Evolutionary conservation across 257 asterid genomes (phyloP).

Genomic region (Gentiana straminea): DNA sequence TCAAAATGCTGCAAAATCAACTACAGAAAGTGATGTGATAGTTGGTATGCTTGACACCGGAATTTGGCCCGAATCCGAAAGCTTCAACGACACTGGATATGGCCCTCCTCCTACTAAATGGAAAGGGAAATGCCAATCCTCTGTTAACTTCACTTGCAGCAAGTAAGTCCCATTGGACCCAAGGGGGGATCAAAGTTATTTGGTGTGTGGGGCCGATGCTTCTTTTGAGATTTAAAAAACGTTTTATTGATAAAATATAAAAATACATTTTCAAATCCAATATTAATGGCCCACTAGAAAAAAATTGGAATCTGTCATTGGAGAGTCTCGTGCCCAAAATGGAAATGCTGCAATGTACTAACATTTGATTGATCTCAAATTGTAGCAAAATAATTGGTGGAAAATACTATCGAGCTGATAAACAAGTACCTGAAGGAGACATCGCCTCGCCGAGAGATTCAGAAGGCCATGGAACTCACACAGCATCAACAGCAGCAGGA

Average conservation of each 20-base stretch:
- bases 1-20: slow-evolving; percentile 39
- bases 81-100: slow-evolving; percentile 55
- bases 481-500: slow-evolving; percentile 73
- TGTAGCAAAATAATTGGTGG: slow-evolving; percentile 58
- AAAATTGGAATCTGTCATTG: neutral
- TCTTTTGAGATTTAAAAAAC: neutral
- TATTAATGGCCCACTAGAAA: too few species aligned
- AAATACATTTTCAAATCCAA: too few species aligned
- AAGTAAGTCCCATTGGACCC: neutral
- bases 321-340: too few species aligned
- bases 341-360: slow-evolving; percentile 9
- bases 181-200: neutral
- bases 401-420: slow-evolving; percentile 18
- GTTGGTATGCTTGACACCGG: slow-evolving; percentile 65
- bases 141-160: neutral
- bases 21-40: slow-evolving; percentile 45
- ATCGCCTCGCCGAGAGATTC: slow-evolving; percentile 25
- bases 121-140: slow-evolving; percentile 32
- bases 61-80: slow-evolving; percentile 71
- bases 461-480: slow-evolving; percentile 67
- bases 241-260: too few species aligned
- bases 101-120: slow-evolving; percentile 74
- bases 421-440: neutral
- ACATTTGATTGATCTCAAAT: slow-evolving; percentile 15
- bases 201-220: neutral